These are phyloP conservation scores for Emericellopsis atlantica DNA, from an alignment of 2,329 filamentous ascomycete species.

Conservation along the genomic window DNA sequence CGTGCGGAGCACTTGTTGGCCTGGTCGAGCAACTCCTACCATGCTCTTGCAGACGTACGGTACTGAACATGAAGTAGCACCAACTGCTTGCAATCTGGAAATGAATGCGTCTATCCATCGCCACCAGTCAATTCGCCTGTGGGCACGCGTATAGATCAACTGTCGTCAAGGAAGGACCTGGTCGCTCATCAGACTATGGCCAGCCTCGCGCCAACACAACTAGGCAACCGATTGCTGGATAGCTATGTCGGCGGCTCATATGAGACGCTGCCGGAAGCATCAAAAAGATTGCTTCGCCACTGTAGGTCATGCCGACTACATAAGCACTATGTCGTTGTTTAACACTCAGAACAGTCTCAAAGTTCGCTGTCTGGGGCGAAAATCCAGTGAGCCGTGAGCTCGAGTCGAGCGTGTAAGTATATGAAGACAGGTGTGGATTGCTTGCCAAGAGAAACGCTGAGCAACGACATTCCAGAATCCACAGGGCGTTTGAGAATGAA, in stretches of 20 bases:
- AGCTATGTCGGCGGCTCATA: slow-evolving; percentile 18
- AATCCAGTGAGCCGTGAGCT: slow-evolving; percentile 22
- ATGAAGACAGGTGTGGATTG: background rate
- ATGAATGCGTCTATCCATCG: slow-evolving; percentile 24
- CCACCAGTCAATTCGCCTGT: background rate
- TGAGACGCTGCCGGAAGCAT: slow-evolving; percentile 15
- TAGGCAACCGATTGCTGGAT: slow-evolving; percentile 6
- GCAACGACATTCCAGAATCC: slow-evolving; percentile 19
- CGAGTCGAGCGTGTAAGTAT: slow-evolving; percentile 15
- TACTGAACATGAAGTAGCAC: slow-evolving; percentile 15
- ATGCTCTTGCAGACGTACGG: slow-evolving; percentile 1
- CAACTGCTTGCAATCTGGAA: slow-evolving; percentile 30
- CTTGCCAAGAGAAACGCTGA: background rate
- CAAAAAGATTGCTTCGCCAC: slow-evolving; percentile 15
- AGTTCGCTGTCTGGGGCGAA: slow-evolving; percentile 26
- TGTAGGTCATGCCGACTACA: slow-evolving; percentile 8
- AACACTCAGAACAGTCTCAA: slow-evolving; percentile 17
- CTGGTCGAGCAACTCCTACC: slow-evolving; percentile 2
- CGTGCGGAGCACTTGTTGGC: too few relatives aligned
- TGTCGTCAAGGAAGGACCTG: too few relatives aligned
- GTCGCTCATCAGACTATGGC: background rate
- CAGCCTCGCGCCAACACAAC: background rate
- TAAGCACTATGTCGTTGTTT: too few relatives aligned
- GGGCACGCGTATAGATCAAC: too few relatives aligned
- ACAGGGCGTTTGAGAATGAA: slow-evolving; percentile 27